Conservation (phyloP, 2,329 filamentous ascomycete genomes). For the Ophiocordyceps camponoti-leonardi region DNA sequence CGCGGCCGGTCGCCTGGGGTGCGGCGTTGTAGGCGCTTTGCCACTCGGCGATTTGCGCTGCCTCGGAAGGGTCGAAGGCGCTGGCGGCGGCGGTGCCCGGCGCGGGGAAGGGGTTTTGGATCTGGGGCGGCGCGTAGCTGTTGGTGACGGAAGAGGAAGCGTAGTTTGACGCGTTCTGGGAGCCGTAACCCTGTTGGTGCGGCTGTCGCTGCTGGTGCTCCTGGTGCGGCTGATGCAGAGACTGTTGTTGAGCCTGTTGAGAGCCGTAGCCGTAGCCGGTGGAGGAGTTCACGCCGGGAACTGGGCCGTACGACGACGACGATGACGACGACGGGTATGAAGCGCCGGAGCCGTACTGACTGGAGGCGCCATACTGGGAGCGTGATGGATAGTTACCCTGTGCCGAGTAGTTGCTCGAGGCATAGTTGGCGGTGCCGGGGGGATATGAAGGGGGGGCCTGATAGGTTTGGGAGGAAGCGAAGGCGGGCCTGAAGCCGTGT, state of each 20-base stretch:
- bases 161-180: constrained; percentile 14
- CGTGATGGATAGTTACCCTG: neutral
- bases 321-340: neutral
- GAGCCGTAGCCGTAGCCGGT: constrained; percentile 8
- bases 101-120: constrained; percentile 64
- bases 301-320: constrained; percentile 5
- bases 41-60: constrained; percentile 88
- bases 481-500: constrained; percentile 29
- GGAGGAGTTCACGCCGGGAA: constrained; percentile 10
- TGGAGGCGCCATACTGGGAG: constrained; percentile 1
- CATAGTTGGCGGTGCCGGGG: constrained; percentile 8
- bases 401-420: neutral
- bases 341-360: constrained; percentile 1
- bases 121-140: constrained; percentile 44
- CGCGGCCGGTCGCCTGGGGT: constrained; percentile 11
- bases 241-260: neutral
- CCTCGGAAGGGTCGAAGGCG: constrained; percentile 60
- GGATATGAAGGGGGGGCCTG: constrained; percentile 11
- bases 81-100: constrained; percentile 27
- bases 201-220: constrained; percentile 15
- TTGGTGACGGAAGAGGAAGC: constrained; percentile 10
- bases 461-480: constrained; percentile 26
- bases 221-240: neutral
- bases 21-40: constrained; percentile 61
- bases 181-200: constrained; percentile 11